A percentile compares a stretch with the other conserved stretches of the same genome.
Conservation (phyloP, 2,329 filamentous ascomycete genomes). For the Pseudodiploospora longispora region DNA sequence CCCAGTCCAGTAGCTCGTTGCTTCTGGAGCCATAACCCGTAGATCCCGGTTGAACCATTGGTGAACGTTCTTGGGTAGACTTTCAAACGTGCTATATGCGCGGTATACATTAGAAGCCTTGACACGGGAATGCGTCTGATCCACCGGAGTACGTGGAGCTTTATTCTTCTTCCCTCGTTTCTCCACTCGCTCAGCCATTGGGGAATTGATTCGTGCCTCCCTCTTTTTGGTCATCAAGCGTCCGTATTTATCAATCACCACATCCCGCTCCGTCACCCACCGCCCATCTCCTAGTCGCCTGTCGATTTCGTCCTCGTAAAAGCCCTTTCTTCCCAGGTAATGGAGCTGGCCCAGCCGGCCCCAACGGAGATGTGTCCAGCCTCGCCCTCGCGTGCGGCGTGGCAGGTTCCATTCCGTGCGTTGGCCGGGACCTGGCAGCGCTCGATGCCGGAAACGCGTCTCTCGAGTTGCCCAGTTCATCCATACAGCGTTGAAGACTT, state of each 20-base stretch:
- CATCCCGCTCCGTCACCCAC: slow-evolving; percentile 16
- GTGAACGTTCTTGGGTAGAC: no score
- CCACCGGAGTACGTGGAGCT: not conserved
- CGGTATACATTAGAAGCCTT: slow-evolving; percentile 20
- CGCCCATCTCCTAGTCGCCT: slow-evolving; percentile 14
- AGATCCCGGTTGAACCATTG: no score
- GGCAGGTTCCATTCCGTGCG: slow-evolving; percentile 16
- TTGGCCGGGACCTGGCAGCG: slow-evolving; percentile 14
- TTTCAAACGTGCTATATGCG: no score
- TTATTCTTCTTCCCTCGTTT: slow-evolving; percentile 5
- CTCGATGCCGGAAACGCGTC: slow-evolving; percentile 16
- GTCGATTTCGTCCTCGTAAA: slow-evolving; percentile 18
- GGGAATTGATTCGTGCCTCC: slow-evolving; percentile 1
- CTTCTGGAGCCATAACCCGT: slow-evolving; percentile 21
- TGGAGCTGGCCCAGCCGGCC: no score
- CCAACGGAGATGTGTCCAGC: slow-evolving; percentile 17
- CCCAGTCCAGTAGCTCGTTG: slow-evolving; percentile 16
- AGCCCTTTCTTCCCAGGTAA: slow-evolving; percentile 17
- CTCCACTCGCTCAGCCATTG: slow-evolving; percentile 5
- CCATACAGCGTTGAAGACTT: slow-evolving; percentile 20
- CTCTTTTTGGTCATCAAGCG: slow-evolving; percentile 14
- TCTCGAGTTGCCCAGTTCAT: slow-evolving; percentile 21
- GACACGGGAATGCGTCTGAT: slow-evolving; percentile 8
- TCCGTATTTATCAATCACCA: slow-evolving; percentile 14
- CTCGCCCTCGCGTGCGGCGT: slow-evolving; percentile 7